phyloP scores from a whole-genome alignment of 2,329 filamentous ascomycete species.

The Phymatotrichopsis omnivora region DNA sequence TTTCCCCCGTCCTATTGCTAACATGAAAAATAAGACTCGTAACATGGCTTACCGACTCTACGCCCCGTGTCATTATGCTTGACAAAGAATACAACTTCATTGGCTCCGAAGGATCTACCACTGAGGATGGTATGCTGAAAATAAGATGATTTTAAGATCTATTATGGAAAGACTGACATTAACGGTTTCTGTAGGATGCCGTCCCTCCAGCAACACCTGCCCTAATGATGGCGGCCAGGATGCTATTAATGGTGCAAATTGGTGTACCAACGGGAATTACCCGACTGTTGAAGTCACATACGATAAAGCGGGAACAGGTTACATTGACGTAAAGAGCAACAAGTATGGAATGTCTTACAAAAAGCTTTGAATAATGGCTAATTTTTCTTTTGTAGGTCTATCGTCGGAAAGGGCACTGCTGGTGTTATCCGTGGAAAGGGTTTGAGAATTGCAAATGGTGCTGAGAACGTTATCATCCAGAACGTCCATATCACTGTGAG shows the following conservation, averaged over 20 bases:
- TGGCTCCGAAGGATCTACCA: constrained; percentile 29
- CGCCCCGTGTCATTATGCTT: constrained; percentile 36
- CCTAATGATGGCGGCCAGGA: constrained; percentile 28
- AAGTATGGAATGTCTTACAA: too few relatives aligned
- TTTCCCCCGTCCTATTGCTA: neutral
- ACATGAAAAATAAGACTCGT: constrained; percentile 20
- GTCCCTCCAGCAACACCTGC: constrained; percentile 30
- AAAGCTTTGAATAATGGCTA: too few relatives aligned
- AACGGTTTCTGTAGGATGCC: constrained; percentile 28
- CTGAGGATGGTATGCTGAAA: constrained; percentile 12
- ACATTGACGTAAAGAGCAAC: constrained; percentile 31
- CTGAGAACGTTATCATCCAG: constrained; percentile 30
- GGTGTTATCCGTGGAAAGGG: constrained; percentile 33
- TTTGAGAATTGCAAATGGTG: constrained; percentile 30
- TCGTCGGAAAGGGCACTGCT: constrained; percentile 30
- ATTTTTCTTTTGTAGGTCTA: constrained; percentile 9
- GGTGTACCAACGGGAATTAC: constrained; percentile 17
- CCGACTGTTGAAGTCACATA: constrained; percentile 22
- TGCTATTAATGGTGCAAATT: constrained; percentile 24
- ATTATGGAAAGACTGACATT: neutral
- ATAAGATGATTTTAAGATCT: neutral
- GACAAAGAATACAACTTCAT: constrained; percentile 32
- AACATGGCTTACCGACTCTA: constrained; percentile 32
- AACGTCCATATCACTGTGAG: constrained; percentile 31
- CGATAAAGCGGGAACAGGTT: constrained; percentile 28